Conservation (phyloP, 768 basidiomycete genomes). For the Coprinopsis marcescibilis region DNA sequence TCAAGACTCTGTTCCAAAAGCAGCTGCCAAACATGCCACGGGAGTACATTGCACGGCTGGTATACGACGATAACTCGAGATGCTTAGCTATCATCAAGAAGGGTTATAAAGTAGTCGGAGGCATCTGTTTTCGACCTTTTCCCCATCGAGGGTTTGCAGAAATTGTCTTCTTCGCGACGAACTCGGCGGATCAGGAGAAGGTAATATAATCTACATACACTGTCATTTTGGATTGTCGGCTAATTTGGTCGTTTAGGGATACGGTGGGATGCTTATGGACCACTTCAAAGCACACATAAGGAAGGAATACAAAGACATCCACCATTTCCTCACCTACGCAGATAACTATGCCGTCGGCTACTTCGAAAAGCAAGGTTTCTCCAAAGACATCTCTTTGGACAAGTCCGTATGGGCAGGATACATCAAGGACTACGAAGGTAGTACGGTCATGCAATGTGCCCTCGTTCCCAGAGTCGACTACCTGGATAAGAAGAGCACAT, state of each 20-base stretch:
- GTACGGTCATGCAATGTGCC: conserved; percentile 97
- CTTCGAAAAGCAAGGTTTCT: conserved; percentile 99
- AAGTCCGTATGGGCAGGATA: conserved; percentile 95
- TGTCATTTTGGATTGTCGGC: background rate
- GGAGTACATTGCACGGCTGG: conserved; percentile 95
- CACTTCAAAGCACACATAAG: conserved; percentile 93
- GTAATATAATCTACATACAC: conserved; percentile 34
- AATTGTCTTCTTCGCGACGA: conserved; percentile 98
- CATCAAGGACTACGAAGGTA: conserved; percentile 99
- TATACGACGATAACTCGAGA: conserved; percentile 90
- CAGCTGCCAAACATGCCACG: conserved; percentile 99
- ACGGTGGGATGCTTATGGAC: conserved; percentile 98
- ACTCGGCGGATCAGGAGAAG: conserved; percentile 95
- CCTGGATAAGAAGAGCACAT: conserved; percentile 67
- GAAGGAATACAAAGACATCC: conserved; percentile 76
- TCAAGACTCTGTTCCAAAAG: conserved; percentile 95
- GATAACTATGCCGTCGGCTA: conserved; percentile 99
- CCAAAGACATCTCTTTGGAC: conserved; percentile 92
- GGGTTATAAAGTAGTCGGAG: conserved; percentile 93
- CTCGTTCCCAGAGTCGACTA: conserved; percentile 94
- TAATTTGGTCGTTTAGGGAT: conserved; percentile 54
- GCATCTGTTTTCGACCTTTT: conserved; percentile 96
- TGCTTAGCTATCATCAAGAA: conserved; percentile 91
- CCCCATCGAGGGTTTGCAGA: conserved; percentile 93
- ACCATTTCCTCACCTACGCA: conserved; percentile 95